Percentiles rank a stretch among this genome's conserved stretches.
Evolutionary conservation across 169 alveolate species (phyloP).

Genomic region (Plasmodium ovale): DNA sequence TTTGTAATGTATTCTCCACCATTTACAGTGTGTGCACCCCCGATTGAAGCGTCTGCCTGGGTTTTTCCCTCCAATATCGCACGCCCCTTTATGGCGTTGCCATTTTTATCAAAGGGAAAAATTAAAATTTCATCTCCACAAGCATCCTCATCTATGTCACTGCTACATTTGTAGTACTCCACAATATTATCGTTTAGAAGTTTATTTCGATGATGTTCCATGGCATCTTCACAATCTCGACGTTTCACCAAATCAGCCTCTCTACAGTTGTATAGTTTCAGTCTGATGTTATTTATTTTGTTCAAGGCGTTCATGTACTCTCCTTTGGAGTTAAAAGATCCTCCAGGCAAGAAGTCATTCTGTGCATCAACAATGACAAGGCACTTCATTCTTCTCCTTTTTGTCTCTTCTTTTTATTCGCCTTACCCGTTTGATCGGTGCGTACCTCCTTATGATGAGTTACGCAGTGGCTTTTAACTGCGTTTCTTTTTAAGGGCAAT

Average conservation of each 20-base stretch:
- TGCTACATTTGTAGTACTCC: conserved; percentile 36
- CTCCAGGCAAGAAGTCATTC: conserved; percentile 67
- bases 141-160: conserved; percentile 40
- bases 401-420: neutral
- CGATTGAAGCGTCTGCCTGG: neutral
- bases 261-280: conserved; percentile 24
- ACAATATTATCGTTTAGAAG: conserved; percentile 24
- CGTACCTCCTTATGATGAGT: too few species aligned
- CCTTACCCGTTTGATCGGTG: too few species aligned
- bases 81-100: neutral
- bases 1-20: neutral
- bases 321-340: conserved; percentile 45
- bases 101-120: conserved; percentile 25
- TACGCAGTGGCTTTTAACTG: too few species aligned
- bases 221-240: conserved; percentile 14
- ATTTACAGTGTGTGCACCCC: neutral
- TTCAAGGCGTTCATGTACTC: conserved; percentile 35
- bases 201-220: conserved; percentile 6
- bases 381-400: conserved; percentile 37
- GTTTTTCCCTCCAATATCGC: neutral
- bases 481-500: too few species aligned
- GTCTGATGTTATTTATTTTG: conserved; percentile 51
- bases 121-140: conserved; percentile 22
- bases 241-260: conserved; percentile 33
- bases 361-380: conserved; percentile 70